Evolutionary conservation across 306 rosid species (phyloP), one percentile per base, ranked within the genome.

Genomic region (Purshia tridentata): DNA sequence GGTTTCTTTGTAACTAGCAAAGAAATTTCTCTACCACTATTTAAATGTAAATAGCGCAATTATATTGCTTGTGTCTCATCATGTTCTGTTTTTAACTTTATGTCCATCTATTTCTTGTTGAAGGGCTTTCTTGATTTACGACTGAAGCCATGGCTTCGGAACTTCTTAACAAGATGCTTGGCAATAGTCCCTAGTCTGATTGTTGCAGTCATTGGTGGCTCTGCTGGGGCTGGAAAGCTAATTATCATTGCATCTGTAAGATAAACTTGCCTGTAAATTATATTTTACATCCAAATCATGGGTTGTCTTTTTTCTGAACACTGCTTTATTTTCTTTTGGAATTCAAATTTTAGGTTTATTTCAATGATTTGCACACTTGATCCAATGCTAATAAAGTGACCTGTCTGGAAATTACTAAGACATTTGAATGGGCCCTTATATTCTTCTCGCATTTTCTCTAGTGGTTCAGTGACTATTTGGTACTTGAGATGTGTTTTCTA

Each of bases 61-160:
- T 48, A 52, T 18, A 53, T 19, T n/a, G 22, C 51, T 3, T 18
- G 66, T 39, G 62, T 18, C 14, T 61, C 11, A 13, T 53, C 19
- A 13, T 53, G 12, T 54, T 70, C 46, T 19, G 10, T 29, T 81
- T 44, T 53, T 23, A 59, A 53, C 72, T 16, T 18, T 70, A 48
- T 51, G 12, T 65, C 67, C 53, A 29, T 11, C 5, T 42, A 58
- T 49, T 61, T 65, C 18, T 56, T 70, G 42, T 66, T 77, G 52
- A 67, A 94, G 97, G 99, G 99, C 18, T 94, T 94, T 86, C 96
- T 94, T 52, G 90, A 94, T 78, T 87, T 94, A 69, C 85, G 92
- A 69, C 57, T 94, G 76, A 14, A 58, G 49, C 91, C 97, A 72
- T 94, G 99, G 99, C 14, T 94, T 72, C 79, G 99, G 52, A 94